phyloP scores from a whole-genome alignment of 257 asterid genomes.

The Solanum sejunctum region DNA sequence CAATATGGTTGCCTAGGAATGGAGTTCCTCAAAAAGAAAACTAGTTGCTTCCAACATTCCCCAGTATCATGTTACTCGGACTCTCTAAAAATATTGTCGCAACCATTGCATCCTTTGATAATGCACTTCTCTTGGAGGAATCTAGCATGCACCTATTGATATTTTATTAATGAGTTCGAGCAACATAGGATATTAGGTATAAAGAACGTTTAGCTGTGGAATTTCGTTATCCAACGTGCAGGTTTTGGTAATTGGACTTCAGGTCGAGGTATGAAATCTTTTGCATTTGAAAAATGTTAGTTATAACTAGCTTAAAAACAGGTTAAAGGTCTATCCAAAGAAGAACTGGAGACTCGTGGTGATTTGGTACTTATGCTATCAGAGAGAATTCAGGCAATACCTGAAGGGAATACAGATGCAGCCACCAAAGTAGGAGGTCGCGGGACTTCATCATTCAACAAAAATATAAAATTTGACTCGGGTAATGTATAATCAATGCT shows the following conservation, averaged over 20 bases:
- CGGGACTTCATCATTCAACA: conserved; percentile 45
- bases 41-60: neutral
- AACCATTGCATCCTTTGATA: neutral
- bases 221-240: neutral
- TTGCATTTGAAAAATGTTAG: neutral
- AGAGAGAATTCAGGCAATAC: conserved; percentile 56
- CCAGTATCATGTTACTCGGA: neutral
- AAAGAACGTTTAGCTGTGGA: neutral
- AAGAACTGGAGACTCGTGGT: conserved; percentile 55
- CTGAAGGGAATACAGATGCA: conserved; percentile 36
- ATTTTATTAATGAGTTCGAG: neutral
- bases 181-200: neutral
- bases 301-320: conserved; percentile 9
- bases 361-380: conserved; percentile 64
- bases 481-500: conserved; percentile 15
- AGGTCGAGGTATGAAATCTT: neutral
- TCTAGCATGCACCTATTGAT: neutral
- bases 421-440: conserved; percentile 30
- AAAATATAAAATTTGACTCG: conserved; percentile 53
- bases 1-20: neutral
- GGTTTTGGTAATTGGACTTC: neutral
- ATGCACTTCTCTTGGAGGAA: neutral
- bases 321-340: conserved; percentile 63
- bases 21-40: neutral
- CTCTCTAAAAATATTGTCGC: neutral